Evolutionary conservation across 2,329 filamentous ascomycete genomes (phyloP), one percentile per base, ranked within the genome.

Genomic region (Colletotrichum abscissum): DNA sequence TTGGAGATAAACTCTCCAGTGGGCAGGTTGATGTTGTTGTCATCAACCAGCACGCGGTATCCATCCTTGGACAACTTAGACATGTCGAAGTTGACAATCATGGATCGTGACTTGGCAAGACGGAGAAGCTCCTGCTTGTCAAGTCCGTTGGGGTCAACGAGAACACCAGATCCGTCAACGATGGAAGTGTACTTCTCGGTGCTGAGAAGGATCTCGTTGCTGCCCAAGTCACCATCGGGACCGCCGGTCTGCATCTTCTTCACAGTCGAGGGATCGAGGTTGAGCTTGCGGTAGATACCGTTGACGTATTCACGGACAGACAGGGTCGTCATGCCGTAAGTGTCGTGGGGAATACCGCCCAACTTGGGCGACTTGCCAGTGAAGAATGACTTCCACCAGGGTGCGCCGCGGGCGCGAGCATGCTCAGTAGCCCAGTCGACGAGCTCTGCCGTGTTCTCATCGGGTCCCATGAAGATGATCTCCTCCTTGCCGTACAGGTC

Each of bases 351-450:
- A 77, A 99, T 99, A 81, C 97, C 97, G 75, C 97, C 97, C 16
- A 99, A 90, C 84, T 94, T 97, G 66, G 95, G 97, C 78, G 95
- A 98, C 89, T 99, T 99, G 80, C 97, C 97, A 2, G 97, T 99
- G 89, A 99, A 99, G 90, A 99, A 99, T 0, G 97, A 99, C 88
- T 99, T 99, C 97, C 97, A 99, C 95, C 96, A 99, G 33, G 95
- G 95, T 5, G 97, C 97, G 58, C 95, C 95, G 78, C 97, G 92
- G 74, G 87, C 86, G 65, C 95, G 91, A 74, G 97, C 97, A 83
- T 99, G 97, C 83, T 97, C 93, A 1, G 97, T 99, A n/a, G 97
- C 97, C 97, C 97, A 99, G 84, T 99, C 92, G 64, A 99, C 97
- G 42, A 99, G 89, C 79, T 98, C 95, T 26, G 97, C 97, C 1